Evolutionary conservation across 192 early-diverging fungal species (phyloP), one percentile per base, ranked within the genome.

Genomic region (Dispira simplex): DNA sequence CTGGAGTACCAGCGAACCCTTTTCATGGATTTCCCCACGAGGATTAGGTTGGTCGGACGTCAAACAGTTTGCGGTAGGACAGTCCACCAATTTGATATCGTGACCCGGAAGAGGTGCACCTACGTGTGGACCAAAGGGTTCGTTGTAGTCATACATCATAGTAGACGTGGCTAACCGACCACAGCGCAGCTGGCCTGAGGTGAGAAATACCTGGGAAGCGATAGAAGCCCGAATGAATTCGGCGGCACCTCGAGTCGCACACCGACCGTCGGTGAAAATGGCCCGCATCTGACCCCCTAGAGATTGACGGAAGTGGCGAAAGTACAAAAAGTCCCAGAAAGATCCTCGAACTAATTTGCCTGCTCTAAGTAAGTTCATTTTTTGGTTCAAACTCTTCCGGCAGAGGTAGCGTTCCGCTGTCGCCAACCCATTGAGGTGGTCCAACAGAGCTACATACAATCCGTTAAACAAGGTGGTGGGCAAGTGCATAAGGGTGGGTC

Each of bases 301-400:
- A 18, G 70, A 65, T 48, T 70, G 71, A 66, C 73, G 72, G 67
- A 72, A 77, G 68, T 77, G 76, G 57, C 76, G 70, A 67, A 74
- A 72, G 60, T 77, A 77, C 46, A 69, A 39, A 21, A 75, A 63
- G 67, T 77, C 73, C 66, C 68, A 75, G 54, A 77, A 67, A 21
- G 60, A 57, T 5, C 20, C 16, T 63, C 67, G 70, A 18, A 70
- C 71, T 26, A 54, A 26, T 51, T 70, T 59, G 28, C 76, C 76
- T 48, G 72, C 67, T 66, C 64, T 68, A 26, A 77, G 63, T 53
- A 73, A 69, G 52, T 70, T 67, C 11, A 64, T 67, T 5, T 65
- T 63, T 46, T 66, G 63, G 21, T 67, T 62, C 44, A 74, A 70
- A 0, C 73, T 73, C 58, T 48, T 44, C 44, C 21, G 56, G 51